Percentiles rank a stretch among this genome's conserved stretches.
Evolutionary conservation across 176 grass and related monocot species (phyloP).

Genomic region (Guadua angustifolia): DNA sequence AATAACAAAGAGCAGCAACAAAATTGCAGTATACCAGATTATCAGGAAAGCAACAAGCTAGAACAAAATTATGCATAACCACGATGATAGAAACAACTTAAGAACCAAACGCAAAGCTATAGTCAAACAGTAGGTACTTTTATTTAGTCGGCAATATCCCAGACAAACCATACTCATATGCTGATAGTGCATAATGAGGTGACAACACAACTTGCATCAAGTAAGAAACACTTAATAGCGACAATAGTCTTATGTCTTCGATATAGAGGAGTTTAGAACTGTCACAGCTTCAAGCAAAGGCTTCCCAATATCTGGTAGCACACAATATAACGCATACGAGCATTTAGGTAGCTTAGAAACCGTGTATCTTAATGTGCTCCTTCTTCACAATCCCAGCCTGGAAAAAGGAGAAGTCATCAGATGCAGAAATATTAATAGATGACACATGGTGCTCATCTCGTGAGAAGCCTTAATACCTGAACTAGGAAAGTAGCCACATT

Average conservation of each 20-base stretch:
- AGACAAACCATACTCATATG: conserved; percentile 42
- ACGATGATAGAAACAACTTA: background rate
- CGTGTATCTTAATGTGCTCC: conserved; percentile 80
- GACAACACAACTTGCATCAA: conserved; percentile 63
- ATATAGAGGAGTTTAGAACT: conserved; percentile 33
- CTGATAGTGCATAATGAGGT: conserved; percentile 9
- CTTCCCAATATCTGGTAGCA: conserved; percentile 10
- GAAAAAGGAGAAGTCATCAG: background rate
- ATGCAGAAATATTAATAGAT: background rate
- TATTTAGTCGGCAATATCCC: conserved; percentile 45
- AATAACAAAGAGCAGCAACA: background rate
- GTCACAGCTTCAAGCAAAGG: conserved; percentile 30
- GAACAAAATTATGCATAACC: background rate
- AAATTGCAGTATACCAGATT: background rate
- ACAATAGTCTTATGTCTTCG: conserved; percentile 34
- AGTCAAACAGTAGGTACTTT: conserved; percentile 28
- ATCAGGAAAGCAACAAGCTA: background rate
- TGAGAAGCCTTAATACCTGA: conserved; percentile 37
- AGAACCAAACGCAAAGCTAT: background rate
- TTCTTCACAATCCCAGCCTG: conserved; percentile 82
- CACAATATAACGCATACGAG: background rate
- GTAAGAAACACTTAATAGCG: conserved; percentile 29
- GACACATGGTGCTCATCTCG: background rate
- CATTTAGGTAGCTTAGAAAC: conserved; percentile 54
- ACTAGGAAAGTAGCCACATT: conserved; percentile 78